Conservation (phyloP, 805 yeast genomes). For the Isabelozyma pseudorhagii region DNA sequence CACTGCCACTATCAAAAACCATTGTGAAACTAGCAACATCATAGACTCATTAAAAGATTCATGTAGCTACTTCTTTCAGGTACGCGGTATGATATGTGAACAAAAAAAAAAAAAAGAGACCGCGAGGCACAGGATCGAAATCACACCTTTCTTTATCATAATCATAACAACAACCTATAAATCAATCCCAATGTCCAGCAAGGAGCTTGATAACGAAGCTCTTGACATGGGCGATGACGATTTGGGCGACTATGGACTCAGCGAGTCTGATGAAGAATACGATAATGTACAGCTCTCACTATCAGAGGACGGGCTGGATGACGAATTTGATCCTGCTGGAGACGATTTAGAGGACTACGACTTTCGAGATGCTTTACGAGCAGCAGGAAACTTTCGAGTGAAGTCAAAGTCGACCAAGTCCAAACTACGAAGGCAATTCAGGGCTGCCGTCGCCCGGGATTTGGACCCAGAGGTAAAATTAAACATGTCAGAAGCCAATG, state of each 20-base stretch:
- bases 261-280: slow-evolving; percentile 17
- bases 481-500: slow-evolving; percentile 70
- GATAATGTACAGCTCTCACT: slow-evolving; percentile 21
- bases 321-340: slow-evolving; percentile 12
- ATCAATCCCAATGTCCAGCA: not conserved
- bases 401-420: not conserved
- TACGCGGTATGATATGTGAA: not conserved
- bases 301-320: not conserved
- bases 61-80: too few relatives aligned
- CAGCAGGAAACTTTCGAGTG: slow-evolving; percentile 55
- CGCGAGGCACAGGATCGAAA: not conserved
- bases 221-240: slow-evolving; percentile 2
- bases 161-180: not conserved
- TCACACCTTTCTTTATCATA: not conserved
- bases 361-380: slow-evolving; percentile 63
- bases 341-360: slow-evolving; percentile 40
- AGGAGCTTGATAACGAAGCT: not conserved
- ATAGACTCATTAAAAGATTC: too few relatives aligned
- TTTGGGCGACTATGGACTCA: slow-evolving; percentile 14
- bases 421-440: slow-evolving; percentile 26
- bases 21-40: not conserved
- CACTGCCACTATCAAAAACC: slow-evolving; percentile 5
- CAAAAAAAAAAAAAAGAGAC: not conserved
- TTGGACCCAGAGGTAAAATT: slow-evolving; percentile 71
- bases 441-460: slow-evolving; percentile 36